Evolutionary conservation across 2,329 filamentous ascomycete genomes (phyloP).

Genomic region (Waltergamsia citrina): DNA sequence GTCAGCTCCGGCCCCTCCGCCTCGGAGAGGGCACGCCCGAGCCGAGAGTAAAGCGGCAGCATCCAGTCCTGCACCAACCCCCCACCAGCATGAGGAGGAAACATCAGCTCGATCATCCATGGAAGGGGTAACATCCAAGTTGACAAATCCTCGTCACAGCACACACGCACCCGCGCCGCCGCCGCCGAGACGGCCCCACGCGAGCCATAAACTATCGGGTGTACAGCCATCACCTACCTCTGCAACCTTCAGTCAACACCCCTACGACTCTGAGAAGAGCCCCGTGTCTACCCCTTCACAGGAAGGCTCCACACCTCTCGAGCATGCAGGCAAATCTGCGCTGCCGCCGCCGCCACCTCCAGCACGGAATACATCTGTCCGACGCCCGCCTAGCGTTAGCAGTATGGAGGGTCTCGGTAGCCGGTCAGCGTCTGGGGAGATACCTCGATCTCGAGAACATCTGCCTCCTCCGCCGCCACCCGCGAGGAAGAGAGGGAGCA

Average conservation of each 20-base stretch:
- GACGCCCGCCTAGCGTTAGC: constrained; percentile 32
- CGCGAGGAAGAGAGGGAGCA: constrained; percentile 34
- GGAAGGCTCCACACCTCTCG: background rate
- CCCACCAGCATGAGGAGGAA: constrained; percentile 20
- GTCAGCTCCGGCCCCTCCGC: constrained; percentile 40
- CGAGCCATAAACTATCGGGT: constrained; percentile 15
- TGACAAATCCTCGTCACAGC: constrained; percentile 33
- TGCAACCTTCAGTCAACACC: constrained; percentile 4
- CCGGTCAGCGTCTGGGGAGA: constrained; percentile 1
- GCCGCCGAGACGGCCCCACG: constrained; percentile 40
- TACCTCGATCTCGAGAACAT: constrained; percentile 8
- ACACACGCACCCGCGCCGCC: constrained; percentile 40
- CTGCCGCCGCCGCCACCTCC: constrained; percentile 37
- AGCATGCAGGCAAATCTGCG: constrained; percentile 1
- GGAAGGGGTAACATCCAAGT: constrained; percentile 37
- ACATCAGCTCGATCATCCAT: constrained; percentile 35
- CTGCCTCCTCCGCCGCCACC: constrained; percentile 39
- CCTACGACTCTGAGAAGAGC: background rate
- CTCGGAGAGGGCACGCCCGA: constrained; percentile 33
- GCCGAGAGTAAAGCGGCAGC: background rate
- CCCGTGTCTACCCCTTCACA: background rate
- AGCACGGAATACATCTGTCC: constrained; percentile 30
- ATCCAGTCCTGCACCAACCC: background rate
- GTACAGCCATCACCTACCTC: constrained; percentile 4
- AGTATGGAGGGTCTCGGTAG: constrained; percentile 24